Evolutionary conservation across 2,329 filamentous ascomycete species (phyloP).

Genomic region (Keithomyces neogunnii): DNA sequence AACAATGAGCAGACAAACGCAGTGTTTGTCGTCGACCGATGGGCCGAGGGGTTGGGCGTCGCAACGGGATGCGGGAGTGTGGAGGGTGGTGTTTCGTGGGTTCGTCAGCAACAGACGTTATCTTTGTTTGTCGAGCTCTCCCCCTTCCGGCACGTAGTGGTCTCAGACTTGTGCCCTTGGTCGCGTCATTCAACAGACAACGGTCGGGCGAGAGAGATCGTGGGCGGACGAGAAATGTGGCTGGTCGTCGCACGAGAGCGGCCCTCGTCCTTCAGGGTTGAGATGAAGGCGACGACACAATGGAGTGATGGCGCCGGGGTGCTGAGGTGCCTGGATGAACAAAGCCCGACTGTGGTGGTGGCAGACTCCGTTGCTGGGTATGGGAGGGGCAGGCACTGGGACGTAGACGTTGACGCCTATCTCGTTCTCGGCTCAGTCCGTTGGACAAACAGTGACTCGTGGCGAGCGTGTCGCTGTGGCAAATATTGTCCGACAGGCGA

Average conservation of each 20-base stretch:
- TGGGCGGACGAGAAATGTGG: background rate
- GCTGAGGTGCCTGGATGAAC: background rate
- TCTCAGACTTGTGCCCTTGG: constrained; percentile 7
- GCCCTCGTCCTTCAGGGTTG: too few species aligned
- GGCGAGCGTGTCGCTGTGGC: constrained; percentile 3
- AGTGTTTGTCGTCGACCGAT: background rate
- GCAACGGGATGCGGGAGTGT: constrained; percentile 1
- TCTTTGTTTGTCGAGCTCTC: constrained; percentile 6
- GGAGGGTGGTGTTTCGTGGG: constrained; percentile 1
- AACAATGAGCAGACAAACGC: background rate
- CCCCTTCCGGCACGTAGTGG: constrained; percentile 8
- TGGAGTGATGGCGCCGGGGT: too few species aligned
- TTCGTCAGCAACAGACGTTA: constrained; percentile 3
- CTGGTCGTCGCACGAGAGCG: background rate
- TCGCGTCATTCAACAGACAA: constrained; percentile 10
- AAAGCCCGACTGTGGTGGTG: background rate
- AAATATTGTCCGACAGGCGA: background rate
- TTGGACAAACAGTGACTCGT: background rate
- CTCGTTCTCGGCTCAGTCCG: background rate
- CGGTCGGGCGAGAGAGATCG: background rate
- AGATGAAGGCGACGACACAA: too few species aligned
- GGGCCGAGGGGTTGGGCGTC: background rate
- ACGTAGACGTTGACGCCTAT: background rate
- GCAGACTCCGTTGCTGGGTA: background rate
- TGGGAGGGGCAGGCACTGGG: background rate